These are phyloP conservation scores for Colletotrichum tropicale DNA, from an alignment of 2,329 filamentous ascomycete species.

Conservation along the genomic window DNA sequence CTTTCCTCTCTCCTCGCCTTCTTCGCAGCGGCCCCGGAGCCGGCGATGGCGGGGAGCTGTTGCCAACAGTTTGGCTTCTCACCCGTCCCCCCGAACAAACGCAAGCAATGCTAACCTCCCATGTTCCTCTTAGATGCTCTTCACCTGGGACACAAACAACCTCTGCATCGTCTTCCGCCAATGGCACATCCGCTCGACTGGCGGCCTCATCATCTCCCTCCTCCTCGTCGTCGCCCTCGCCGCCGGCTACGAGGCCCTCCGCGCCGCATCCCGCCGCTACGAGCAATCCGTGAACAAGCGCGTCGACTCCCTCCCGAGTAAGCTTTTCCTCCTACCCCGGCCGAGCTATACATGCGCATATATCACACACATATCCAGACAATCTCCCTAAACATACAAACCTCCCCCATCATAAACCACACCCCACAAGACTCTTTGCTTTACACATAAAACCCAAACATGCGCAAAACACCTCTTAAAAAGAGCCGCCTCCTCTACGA, in stretches of 20 bases:
- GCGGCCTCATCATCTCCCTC: slow-evolving; percentile 81
- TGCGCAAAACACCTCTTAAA: not conserved
- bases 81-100: not conserved
- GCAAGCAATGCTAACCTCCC: slow-evolving; percentile 16
- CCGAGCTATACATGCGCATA: not conserved
- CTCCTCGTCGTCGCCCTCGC: slow-evolving; percentile 81
- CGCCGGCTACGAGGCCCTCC: slow-evolving; percentile 91
- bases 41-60: not conserved
- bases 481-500: slow-evolving; percentile 7
- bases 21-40: not conserved
- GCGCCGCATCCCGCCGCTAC: slow-evolving; percentile 77
- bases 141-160: slow-evolving; percentile 92
- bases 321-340: slow-evolving; percentile 31
- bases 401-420: not conserved
- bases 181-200: slow-evolving; percentile 82
- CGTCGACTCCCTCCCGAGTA: slow-evolving; percentile 57
- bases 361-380: not conserved
- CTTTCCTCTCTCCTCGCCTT: not conserved
- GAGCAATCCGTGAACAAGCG: slow-evolving; percentile 62
- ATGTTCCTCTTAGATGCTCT: slow-evolving; percentile 76
- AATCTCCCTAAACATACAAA: not conserved
- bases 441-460: not conserved
- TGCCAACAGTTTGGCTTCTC: not conserved
- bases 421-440: not conserved
- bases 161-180: slow-evolving; percentile 94